These are phyloP conservation scores for Celoporthe dispersa DNA, from an alignment of 2,329 filamentous ascomycete genomes.

Conservation along the genomic window DNA sequence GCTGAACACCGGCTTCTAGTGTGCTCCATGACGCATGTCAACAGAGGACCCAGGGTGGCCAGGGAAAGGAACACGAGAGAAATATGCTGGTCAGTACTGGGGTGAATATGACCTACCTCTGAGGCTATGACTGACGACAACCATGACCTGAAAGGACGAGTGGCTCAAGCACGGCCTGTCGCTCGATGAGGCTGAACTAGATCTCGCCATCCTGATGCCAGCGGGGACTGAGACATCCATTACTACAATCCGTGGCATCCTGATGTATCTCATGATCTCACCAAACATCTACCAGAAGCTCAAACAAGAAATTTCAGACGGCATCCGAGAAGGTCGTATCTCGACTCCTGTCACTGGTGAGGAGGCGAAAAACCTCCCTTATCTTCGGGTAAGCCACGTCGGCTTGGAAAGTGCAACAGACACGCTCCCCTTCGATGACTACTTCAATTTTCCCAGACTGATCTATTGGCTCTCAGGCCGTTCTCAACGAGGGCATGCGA, in stretches of 20 bases:
- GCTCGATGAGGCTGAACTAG: slow-evolving; percentile 1
- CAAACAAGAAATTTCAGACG: slow-evolving; percentile 39
- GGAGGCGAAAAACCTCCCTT: slow-evolving; percentile 36
- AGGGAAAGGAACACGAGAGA: background rate
- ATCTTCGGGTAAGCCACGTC: slow-evolving; percentile 33
- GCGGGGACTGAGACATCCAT: slow-evolving; percentile 57
- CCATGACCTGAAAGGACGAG: background rate
- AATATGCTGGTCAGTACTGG: slow-evolving; percentile 9
- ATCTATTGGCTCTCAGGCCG: slow-evolving; percentile 29
- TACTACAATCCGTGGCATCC: slow-evolving; percentile 48
- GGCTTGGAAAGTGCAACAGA: background rate
- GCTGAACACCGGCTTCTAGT: slow-evolving; percentile 8
- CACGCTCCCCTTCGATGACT: too few species aligned
- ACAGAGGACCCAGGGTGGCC: background rate
- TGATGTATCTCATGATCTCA: slow-evolving; percentile 51
- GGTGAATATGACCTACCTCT: background rate
- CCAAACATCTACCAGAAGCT: slow-evolving; percentile 47
- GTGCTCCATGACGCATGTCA: background rate
- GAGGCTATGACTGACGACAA: background rate
- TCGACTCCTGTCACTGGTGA: slow-evolving; percentile 35
- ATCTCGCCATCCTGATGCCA: slow-evolving; percentile 33
- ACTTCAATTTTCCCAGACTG: too few species aligned
- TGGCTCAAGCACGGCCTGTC: slow-evolving; percentile 16
- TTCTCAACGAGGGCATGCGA: slow-evolving; percentile 42
- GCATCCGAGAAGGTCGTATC: slow-evolving; percentile 45